Percentiles rank a stretch among this genome's conserved stretches.
These are phyloP conservation scores for Kwoniella shivajii DNA, from an alignment of 1,284 basidiomycete species.

Conservation along the genomic window DNA sequence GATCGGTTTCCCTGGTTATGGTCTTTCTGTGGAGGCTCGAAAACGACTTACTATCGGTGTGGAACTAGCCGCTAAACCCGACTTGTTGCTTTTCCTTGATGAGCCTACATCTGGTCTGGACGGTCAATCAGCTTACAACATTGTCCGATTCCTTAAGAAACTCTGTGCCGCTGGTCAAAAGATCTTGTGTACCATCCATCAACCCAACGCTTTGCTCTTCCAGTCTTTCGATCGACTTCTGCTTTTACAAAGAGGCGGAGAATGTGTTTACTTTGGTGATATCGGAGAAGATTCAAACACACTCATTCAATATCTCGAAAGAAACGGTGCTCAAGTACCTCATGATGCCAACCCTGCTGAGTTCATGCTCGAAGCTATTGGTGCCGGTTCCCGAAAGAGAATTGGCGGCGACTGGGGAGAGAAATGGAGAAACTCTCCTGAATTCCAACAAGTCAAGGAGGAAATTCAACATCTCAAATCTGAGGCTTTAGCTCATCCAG, in stretches of 20 bases:
- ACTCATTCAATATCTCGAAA: conserved; percentile 60
- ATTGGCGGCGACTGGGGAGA: conserved; percentile 75
- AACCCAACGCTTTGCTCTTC: conserved; percentile 60
- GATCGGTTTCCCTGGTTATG: conserved; percentile 57
- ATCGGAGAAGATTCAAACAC: conserved; percentile 59
- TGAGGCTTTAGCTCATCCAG: conserved; percentile 51
- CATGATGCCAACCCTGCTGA: conserved; percentile 60
- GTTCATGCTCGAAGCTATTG: conserved; percentile 64
- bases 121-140: conserved; percentile 62
- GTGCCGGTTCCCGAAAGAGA: conserved; percentile 67
- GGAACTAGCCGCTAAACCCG: conserved; percentile 63
- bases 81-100: conserved; percentile 61
- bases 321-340: conserved; percentile 59
- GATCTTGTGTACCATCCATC: conserved; percentile 55
- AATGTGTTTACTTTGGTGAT: conserved; percentile 58
- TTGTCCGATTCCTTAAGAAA: conserved; percentile 54
- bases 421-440: conserved; percentile 64
- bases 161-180: conserved; percentile 72
- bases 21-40: conserved; percentile 59
- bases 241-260: conserved; percentile 54
- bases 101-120: conserved; percentile 63
- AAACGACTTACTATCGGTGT: conserved; percentile 65
- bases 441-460: conserved; percentile 51
- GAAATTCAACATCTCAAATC: conserved; percentile 57
- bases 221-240: conserved; percentile 61